A percentile compares a stretch with the other conserved stretches of the same genome.
phyloP scores from a whole-genome alignment of 192 early-diverging fungal species.

The Paraglomus brasilianum region DNA sequence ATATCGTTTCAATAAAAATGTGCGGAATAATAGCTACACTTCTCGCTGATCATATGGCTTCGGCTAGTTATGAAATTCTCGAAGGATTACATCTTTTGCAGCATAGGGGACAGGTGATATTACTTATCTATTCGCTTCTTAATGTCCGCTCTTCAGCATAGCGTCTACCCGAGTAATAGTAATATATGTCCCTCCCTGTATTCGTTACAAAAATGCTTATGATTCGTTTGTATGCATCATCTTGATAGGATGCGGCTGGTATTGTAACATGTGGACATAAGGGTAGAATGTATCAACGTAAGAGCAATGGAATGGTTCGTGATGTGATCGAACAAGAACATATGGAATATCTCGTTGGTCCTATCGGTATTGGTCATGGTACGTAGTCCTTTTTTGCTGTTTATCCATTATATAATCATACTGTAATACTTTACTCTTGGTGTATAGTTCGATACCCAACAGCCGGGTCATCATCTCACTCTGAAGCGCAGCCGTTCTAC shows the following conservation, averaged over 20 bases:
- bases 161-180: background rate
- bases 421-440: slow-evolving; percentile 12
- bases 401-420: slow-evolving; percentile 14
- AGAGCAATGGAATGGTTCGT: slow-evolving; percentile 98
- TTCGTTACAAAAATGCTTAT: background rate
- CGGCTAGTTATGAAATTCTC: slow-evolving; percentile 84
- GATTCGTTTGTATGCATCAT: background rate
- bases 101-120: slow-evolving; percentile 94
- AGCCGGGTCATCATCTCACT: slow-evolving; percentile 91
- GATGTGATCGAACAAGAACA: slow-evolving; percentile 90
- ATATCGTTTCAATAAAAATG: slow-evolving; percentile 49
- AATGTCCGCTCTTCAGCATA: too few species aligned
- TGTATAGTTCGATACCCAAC: slow-evolving; percentile 94
- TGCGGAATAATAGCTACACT: slow-evolving; percentile 87
- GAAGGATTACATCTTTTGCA: slow-evolving; percentile 94
- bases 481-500: slow-evolving; percentile 99
- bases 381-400: slow-evolving; percentile 37
- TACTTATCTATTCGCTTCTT: too few species aligned
- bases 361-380: slow-evolving; percentile 97
- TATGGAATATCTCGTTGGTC: slow-evolving; percentile 75
- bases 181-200: background rate
- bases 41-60: slow-evolving; percentile 71
- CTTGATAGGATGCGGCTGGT: slow-evolving; percentile 94
- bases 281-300: slow-evolving; percentile 97
- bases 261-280: slow-evolving; percentile 97